Evolutionary conservation across 306 rosid species (phyloP).

Genomic region (Purshia tridentata): DNA sequence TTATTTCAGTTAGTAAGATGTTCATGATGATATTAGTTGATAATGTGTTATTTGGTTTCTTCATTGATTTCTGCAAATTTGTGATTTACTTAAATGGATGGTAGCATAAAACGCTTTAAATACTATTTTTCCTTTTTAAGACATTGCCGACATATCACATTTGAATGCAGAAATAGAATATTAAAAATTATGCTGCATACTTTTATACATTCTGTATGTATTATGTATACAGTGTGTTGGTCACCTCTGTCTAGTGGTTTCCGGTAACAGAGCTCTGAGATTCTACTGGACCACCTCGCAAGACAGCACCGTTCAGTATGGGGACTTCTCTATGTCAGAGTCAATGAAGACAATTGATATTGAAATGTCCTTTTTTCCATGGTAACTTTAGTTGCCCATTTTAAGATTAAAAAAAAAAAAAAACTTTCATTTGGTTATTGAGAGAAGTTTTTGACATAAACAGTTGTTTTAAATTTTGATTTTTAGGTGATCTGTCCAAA

Average conservation of each 20-base stretch:
- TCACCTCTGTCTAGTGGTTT: background rate
- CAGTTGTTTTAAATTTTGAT: background rate
- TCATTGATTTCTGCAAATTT: slow-evolving; percentile 1
- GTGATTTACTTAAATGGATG: background rate
- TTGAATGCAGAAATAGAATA: slow-evolving; percentile 1
- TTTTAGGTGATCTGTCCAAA: slow-evolving; percentile 9
- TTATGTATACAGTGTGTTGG: slow-evolving; percentile 1
- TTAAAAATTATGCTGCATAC: background rate
- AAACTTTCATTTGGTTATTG: background rate
- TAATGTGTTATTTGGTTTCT: background rate
- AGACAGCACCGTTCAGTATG: background rate
- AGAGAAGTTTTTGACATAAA: background rate
- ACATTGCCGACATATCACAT: background rate
- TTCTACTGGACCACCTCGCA: background rate
- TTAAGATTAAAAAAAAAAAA: background rate
- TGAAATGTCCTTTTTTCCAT: background rate
- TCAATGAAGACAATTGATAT: background rate
- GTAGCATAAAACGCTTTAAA: background rate
- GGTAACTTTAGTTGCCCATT: slow-evolving; percentile 12
- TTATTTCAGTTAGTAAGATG: background rate
- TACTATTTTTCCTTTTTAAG: background rate
- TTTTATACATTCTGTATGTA: background rate
- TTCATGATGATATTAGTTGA: background rate
- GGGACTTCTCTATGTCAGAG: background rate
- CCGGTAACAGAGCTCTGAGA: slow-evolving; percentile 1